These are phyloP conservation scores for Claviceps citrina DNA, from an alignment of 2,329 filamentous ascomycete species.

Conservation along the genomic window DNA sequence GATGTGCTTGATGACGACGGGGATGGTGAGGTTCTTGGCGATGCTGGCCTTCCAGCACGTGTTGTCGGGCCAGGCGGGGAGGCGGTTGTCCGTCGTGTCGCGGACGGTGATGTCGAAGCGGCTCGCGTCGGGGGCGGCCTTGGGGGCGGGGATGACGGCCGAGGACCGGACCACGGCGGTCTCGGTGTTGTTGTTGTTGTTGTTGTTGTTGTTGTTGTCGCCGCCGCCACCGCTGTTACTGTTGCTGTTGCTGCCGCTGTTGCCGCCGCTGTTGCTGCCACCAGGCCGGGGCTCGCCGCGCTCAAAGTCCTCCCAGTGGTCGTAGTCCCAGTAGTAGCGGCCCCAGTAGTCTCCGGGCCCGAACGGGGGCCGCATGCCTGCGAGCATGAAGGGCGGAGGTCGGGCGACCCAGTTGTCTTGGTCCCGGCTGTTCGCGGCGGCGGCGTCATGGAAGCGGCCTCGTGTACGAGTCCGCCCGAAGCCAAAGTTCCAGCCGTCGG, in stretches of 20 bases:
- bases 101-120: neutral
- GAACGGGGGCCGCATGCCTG: neutral
- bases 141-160: neutral
- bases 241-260: too few relatives aligned
- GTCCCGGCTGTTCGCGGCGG: neutral
- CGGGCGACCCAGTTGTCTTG: neutral
- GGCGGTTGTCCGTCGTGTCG: constrained; percentile 1
- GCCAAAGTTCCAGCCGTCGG: neutral
- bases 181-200: neutral
- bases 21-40: neutral
- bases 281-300: neutral
- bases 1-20: neutral
- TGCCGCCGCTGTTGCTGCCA: too few relatives aligned
- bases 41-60: neutral
- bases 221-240: too few relatives aligned
- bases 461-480: neutral
- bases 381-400: neutral
- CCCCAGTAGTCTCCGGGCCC: neutral
- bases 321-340: neutral
- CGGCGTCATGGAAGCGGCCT: neutral
- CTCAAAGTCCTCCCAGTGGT: neutral
- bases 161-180: neutral
- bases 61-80: neutral
- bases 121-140: neutral
- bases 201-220: too few relatives aligned